phyloP scores from a whole-genome alignment of 805 yeast species.

The Candida namnaoensis region DNA sequence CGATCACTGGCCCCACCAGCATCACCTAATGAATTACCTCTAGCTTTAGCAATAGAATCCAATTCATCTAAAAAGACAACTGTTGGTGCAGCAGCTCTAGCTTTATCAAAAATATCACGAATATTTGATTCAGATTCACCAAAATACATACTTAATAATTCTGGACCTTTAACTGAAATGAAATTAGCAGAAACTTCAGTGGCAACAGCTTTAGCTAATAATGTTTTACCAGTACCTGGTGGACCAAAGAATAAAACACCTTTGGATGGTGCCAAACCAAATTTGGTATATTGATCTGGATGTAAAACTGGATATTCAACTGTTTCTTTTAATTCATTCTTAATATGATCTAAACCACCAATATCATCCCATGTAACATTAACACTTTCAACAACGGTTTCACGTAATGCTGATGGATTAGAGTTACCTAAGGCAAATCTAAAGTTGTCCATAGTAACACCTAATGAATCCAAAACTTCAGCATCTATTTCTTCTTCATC shows the following conservation, averaged over 20 bases:
- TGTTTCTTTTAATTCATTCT: constrained; percentile 95
- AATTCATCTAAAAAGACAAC: constrained; percentile 97
- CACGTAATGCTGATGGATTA: constrained; percentile 98
- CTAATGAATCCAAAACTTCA: constrained; percentile 89
- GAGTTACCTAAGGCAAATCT: constrained; percentile 96
- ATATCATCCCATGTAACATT: constrained; percentile 99
- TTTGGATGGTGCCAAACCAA: constrained; percentile 95
- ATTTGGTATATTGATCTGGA: constrained; percentile 97
- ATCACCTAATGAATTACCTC: constrained; percentile 88
- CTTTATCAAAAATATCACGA: constrained; percentile 96
- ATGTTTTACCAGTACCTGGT: constrained; percentile 99
- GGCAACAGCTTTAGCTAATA: constrained; percentile 97
- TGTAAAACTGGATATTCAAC: constrained; percentile 98
- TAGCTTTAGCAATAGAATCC: constrained; percentile 94
- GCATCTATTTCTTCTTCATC: constrained; percentile 97
- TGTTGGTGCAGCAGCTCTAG: constrained; percentile 99
- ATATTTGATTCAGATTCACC: constrained; percentile 98
- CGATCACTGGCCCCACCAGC: constrained; percentile 97
- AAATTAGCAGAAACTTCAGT: constrained; percentile 98
- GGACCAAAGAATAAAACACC: constrained; percentile 99
- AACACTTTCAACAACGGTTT: constrained; percentile 97
- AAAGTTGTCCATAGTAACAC: constrained; percentile 98
- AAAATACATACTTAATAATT: constrained; percentile 95
- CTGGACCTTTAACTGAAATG: constrained; percentile 96
- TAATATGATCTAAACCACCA: constrained; percentile 96